Evolutionary conservation across 2,329 filamentous ascomycete genomes (phyloP), one percentile per base, ranked within the genome.

Genomic region (Shiraia sp.): DNA sequence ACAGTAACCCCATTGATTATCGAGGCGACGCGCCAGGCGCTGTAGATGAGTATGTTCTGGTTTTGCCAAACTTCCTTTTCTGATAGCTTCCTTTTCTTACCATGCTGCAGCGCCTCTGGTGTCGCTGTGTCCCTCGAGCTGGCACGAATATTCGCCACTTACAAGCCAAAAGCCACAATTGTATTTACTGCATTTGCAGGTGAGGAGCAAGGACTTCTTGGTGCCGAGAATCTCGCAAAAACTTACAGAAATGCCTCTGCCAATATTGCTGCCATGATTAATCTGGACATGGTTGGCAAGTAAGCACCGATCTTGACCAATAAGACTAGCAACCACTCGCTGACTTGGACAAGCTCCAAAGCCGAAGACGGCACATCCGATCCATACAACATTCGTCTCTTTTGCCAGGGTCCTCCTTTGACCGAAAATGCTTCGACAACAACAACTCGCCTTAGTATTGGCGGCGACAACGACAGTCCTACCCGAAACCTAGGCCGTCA

Each of bases 161-260:
- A 68, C 22, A 61, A 67, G 29, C 76, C 73, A 1, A 69, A 68
- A 38, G 73, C 76, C 1, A 79, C 76, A 1, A 75, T 81, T 37
- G 72, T 76, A 17, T 79, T 81, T 47, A 76, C 70, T 1, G 77
- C 78, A 4, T 75, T 78, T 6, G 77, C 79, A 0, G 79, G 76
- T 10, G 79, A 81, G 58, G 79, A 81, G 46, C 78, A 81, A 65
- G 72, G 70, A 3, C 71, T 80, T 1, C 75, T 75, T 30, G 78
- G 79, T 1, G 64, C 76, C 2, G 59, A 65, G 7, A 73, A 75
- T 57, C 65, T 80, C 2, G 78, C 78, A 1, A 70, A 75, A 57
- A 76, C 72, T 0, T 72, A 77, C 49, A 72, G 71, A 17, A 76
- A 78, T 46, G 67, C 68, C 10, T 74, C 67, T 10, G 70, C 72